Base-by-base conservation (phyloP, 176 grass and related monocot genomes). In the Lolium rigidum region DNA sequence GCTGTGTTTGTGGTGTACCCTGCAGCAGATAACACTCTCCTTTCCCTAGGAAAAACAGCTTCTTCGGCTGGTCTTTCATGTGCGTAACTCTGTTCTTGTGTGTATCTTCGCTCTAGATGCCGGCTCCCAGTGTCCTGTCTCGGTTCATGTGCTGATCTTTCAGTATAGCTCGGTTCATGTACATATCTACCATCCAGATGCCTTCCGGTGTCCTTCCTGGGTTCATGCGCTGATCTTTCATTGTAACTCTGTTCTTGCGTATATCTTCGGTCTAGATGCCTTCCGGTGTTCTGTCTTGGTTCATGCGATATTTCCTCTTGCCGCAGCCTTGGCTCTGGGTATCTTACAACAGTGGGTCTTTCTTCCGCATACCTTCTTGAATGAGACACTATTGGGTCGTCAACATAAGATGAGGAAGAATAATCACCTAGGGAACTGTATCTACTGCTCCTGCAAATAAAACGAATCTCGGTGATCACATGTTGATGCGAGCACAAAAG, bases 361-460 rank as follows among this genome's bases (percentile, higher is more conserved):
- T 85, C 84, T 86, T 91, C 94, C 4, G 10, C 85, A 64, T 86
- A 86, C 83, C 75, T 84, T 83, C 82, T 85, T 82, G 89, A 79
- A 57, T 71, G 70, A 76, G 90, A 82, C 37, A 86, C n/a, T 46
- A 74, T 65, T 15, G 91, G 80, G 46, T 87, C 77, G 6, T 92
- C 76, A 80, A 26, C 10, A 67, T 84, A 86, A 26, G 88, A 87
- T 8, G 84, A 80, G 16, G 87, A 90, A 77, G 80, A 64, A 84
- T 83, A 80, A 81, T 87, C 76, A 48, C 22, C 68, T 49, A 86
- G 28, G 28, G 77, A 70, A 15, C 67, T 76, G 86, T 89, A 85
- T 71, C 88, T 91, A 79, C 81, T 77, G 64, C 78, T 83, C 83
- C 93, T 93, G 88, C 26, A 94, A 70, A 60, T 65, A 90, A 90